Percentiles rank a stretch among this genome's conserved stretches.
These are phyloP conservation scores for Lathyrus tuberosus DNA, from an alignment of 306 rosid genomes.

Conservation along the genomic window DNA sequence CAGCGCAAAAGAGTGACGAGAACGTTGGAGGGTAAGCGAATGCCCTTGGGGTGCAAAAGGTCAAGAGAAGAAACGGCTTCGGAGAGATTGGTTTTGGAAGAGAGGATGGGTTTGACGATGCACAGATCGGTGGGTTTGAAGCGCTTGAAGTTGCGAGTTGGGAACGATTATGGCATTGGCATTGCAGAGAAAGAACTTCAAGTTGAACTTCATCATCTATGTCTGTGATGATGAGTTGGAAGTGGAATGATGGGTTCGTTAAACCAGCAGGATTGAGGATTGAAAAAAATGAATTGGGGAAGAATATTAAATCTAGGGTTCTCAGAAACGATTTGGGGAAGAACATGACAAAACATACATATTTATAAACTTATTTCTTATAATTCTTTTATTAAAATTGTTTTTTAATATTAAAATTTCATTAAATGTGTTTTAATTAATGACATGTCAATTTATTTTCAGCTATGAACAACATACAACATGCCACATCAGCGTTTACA, in stretches of 20 bases:
- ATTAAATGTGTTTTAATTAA: too few relatives aligned
- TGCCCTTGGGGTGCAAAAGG: slow-evolving; percentile 56
- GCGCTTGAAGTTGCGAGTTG: slow-evolving; percentile 38
- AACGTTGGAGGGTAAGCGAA: slow-evolving; percentile 66
- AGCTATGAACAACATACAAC: too few relatives aligned
- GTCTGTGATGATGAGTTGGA: slow-evolving; percentile 12
- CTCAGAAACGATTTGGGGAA: too few relatives aligned
- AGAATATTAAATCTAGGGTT: too few relatives aligned
- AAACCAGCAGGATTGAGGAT: neutral
- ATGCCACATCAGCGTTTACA: too few relatives aligned
- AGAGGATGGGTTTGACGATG: slow-evolving; percentile 58
- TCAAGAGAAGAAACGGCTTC: slow-evolving; percentile 74
- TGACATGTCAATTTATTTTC: too few relatives aligned
- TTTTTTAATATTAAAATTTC: too few relatives aligned
- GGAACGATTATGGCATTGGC: slow-evolving; percentile 64
- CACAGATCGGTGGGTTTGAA: slow-evolving; percentile 51
- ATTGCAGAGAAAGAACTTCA: slow-evolving; percentile 40
- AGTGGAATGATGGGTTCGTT: neutral
- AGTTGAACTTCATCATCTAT: slow-evolving; percentile 42
- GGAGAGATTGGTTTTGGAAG: slow-evolving; percentile 51
- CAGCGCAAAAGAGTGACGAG: slow-evolving; percentile 63
- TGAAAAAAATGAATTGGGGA: too few relatives aligned
- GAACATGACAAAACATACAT: too few relatives aligned
- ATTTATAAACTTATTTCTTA: too few relatives aligned
- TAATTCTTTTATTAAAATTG: too few relatives aligned